Conservation (phyloP, 495 filamentous ascomycete genomes). For the Daldinia bambusicola region DNA sequence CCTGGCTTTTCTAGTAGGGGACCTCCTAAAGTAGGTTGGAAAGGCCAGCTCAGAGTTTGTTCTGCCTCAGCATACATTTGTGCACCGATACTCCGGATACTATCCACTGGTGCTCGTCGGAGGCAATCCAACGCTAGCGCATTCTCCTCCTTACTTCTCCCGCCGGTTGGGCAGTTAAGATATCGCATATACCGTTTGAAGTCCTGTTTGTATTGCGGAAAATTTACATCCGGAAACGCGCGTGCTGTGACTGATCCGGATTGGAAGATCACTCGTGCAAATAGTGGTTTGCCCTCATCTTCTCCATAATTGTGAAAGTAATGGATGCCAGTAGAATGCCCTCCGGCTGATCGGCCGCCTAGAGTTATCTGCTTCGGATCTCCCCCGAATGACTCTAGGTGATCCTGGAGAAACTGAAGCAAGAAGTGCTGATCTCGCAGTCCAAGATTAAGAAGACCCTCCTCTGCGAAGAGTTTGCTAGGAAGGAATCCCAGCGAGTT, state of each 20-base stretch:
- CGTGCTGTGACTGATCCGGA: slow-evolving; percentile 9
- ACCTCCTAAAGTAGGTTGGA: slow-evolving; percentile 4
- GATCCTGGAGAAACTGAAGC: slow-evolving; percentile 11
- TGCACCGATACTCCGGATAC: neutral
- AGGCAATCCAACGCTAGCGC: neutral
- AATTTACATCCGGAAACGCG: neutral
- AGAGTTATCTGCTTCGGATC: slow-evolving; percentile 12
- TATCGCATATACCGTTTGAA: slow-evolving; percentile 10
- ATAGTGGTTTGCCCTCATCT: slow-evolving; percentile 7
- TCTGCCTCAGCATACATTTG: slow-evolving; percentile 1
- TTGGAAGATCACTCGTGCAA: slow-evolving; percentile 13
- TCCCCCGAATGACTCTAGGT: slow-evolving; percentile 9
- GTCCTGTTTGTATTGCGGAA: slow-evolving; percentile 11
- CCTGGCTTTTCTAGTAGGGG: slow-evolving; percentile 3
- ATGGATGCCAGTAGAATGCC: slow-evolving; percentile 1
- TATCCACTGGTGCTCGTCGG: neutral
- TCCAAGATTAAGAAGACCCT: slow-evolving; percentile 12
- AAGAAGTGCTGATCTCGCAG: slow-evolving; percentile 6
- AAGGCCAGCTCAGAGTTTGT: slow-evolving; percentile 10
- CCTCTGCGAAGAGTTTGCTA: slow-evolving; percentile 9
- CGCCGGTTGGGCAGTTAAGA: neutral
- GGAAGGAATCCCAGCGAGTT: slow-evolving; percentile 11
- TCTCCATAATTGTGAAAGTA: slow-evolving; percentile 15
- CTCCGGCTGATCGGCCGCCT: slow-evolving; percentile 1
- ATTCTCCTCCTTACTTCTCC: neutral